These are phyloP conservation scores for Fraxinus nigra DNA, from an alignment of 305 asterid genomes.

Conservation along the genomic window DNA sequence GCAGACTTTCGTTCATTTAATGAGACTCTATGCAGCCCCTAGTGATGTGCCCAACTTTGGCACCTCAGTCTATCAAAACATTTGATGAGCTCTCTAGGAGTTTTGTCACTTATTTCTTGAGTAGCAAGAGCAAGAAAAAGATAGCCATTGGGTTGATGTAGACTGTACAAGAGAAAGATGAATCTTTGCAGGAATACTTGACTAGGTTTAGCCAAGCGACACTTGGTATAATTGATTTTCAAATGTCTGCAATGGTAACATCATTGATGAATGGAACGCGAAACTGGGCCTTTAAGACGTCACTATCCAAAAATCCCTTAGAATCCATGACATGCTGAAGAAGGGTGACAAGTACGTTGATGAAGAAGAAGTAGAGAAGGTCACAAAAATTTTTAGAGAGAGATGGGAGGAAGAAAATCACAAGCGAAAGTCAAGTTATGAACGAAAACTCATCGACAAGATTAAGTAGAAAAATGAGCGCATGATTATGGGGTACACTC, in stretches of 20 bases:
- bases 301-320: neutral
- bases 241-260: neutral
- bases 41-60: neutral
- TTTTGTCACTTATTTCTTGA: neutral
- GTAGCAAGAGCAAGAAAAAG: neutral
- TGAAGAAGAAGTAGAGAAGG: neutral
- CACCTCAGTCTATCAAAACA: neutral
- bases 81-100: neutral
- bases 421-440: neutral
- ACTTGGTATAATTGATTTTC: neutral
- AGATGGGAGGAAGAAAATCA: neutral
- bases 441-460: neutral
- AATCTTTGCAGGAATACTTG: neutral
- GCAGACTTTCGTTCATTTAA: neutral
- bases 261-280: neutral
- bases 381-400: neutral
- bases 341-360: neutral
- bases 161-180: neutral
- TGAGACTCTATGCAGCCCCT: neutral
- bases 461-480: too few species aligned
- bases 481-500: neutral
- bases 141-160: neutral
- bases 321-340: neutral
- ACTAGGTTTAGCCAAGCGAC: neutral
- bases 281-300: neutral